phyloP scores from a whole-genome alignment of 805 yeast genomes.

The Yueomyces sp. region DNA sequence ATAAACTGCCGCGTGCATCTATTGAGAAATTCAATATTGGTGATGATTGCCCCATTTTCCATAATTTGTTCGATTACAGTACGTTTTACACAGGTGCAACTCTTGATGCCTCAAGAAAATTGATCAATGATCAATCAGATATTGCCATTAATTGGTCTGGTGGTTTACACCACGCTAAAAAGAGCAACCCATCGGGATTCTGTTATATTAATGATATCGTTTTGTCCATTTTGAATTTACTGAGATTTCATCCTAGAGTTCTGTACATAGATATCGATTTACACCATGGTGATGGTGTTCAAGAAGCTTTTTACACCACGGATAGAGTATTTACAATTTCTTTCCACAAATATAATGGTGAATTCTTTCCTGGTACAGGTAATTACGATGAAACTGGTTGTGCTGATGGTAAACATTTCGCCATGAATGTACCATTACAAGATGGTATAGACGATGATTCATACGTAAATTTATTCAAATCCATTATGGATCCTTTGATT shows the following conservation, averaged over 20 bases:
- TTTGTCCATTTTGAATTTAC: constrained; percentile 62
- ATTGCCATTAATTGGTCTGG: constrained; percentile 91
- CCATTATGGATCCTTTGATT: constrained; percentile 82
- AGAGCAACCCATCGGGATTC: constrained; percentile 80
- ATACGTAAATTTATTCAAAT: constrained; percentile 34
- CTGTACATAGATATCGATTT: constrained; percentile 81
- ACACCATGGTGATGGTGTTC: constrained; percentile 93
- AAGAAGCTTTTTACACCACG: constrained; percentile 85
- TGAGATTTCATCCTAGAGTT: constrained; percentile 76
- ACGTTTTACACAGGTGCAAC: constrained; percentile 81
- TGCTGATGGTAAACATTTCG: constrained; percentile 69
- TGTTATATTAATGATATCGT: constrained; percentile 88
- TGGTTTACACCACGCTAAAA: constrained; percentile 87
- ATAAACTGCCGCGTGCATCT: constrained; percentile 36
- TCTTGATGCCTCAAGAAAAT: constrained; percentile 77
- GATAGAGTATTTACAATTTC: constrained; percentile 86
- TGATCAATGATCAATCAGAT: constrained; percentile 73
- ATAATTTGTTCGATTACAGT: constrained; percentile 64
- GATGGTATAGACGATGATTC: constrained; percentile 89
- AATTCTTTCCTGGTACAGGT: constrained; percentile 90
- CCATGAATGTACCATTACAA: constrained; percentile 74
- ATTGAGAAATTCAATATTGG: constrained; percentile 77
- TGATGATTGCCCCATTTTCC: constrained; percentile 83
- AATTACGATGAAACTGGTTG: constrained; percentile 75
- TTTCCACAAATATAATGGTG: constrained; percentile 81